Evolutionary conservation across 2,329 filamentous ascomycete genomes (phyloP).

Genomic region (Coniochaeta prunicola): DNA sequence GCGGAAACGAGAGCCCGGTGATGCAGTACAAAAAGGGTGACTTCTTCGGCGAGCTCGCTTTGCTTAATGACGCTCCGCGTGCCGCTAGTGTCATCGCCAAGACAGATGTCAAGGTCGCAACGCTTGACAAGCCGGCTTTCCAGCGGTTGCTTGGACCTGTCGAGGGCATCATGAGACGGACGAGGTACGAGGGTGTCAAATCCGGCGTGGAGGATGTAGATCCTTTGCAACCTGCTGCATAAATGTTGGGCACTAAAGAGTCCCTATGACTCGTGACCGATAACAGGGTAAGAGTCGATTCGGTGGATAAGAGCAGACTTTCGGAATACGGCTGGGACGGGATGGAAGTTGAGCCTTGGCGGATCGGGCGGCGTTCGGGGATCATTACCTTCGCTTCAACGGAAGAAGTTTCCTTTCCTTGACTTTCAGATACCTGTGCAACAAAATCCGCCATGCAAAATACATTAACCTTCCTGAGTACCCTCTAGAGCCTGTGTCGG

Average conservation of each 20-base stretch:
- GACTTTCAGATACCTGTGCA: conserved; percentile 12
- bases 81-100: conserved; percentile 81
- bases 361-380: conserved; percentile 1
- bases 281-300: not conserved
- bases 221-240: conserved; percentile 41
- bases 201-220: conserved; percentile 61
- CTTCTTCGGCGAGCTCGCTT: conserved; percentile 91
- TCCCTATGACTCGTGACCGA: not conserved
- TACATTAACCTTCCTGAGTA: not conserved
- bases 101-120: conserved; percentile 88
- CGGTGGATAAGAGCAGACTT: not conserved
- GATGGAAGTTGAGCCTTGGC: not conserved
- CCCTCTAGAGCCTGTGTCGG: not conserved
- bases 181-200: conserved; percentile 52
- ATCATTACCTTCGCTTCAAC: conserved; percentile 5
- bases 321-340: not conserved
- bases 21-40: conserved; percentile 85
- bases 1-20: conserved; percentile 61
- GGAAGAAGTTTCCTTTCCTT: conserved; percentile 8
- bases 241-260: conserved; percentile 1
- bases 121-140: conserved; percentile 88
- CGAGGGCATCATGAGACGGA: conserved; percentile 88
- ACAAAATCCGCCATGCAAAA: conserved; percentile 6
- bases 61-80: conserved; percentile 88
- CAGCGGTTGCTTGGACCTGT: conserved; percentile 88